Evolutionary conservation across 1,284 basidiomycete species (phyloP).

Genomic region (Ceratobasidium sp.): DNA sequence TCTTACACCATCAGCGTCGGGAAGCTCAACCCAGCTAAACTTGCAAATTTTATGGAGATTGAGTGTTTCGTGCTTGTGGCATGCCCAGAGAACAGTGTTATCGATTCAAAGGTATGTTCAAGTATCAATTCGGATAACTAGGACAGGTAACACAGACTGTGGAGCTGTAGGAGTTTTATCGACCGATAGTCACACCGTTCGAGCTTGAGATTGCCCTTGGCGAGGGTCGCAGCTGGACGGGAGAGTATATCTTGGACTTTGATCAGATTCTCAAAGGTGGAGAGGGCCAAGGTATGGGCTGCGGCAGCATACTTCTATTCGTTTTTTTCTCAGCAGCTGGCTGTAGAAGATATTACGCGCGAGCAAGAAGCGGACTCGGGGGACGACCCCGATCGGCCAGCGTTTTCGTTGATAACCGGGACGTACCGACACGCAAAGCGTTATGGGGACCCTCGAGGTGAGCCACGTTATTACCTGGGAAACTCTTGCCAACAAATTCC

Average conservation of each 20-base stretch:
- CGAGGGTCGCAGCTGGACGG: conserved; percentile 76
- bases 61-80: conserved; percentile 96
- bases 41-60: conserved; percentile 96
- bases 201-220: conserved; percentile 87
- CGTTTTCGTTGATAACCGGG: conserved; percentile 89
- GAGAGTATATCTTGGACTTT: conserved; percentile 86
- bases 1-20: conserved; percentile 96
- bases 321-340: not conserved
- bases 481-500: not conserved
- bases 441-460: conserved; percentile 59
- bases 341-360: conserved; percentile 35
- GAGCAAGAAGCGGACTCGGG: conserved; percentile 48
- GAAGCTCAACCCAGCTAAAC: conserved; percentile 93
- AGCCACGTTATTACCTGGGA: conserved; percentile 4
- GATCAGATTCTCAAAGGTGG: conserved; percentile 67
- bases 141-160: conserved; percentile 19
- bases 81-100: conserved; percentile 91
- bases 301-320: not conserved
- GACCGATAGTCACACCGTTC: conserved; percentile 94
- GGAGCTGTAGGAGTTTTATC: conserved; percentile 80
- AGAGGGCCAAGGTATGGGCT: conserved; percentile 41
- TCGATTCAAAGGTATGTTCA: conserved; percentile 77
- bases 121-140: not conserved
- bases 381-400: conserved; percentile 67
- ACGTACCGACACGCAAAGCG: conserved; percentile 82